A percentile compares a stretch with the other conserved stretches of the same genome.
These are phyloP conservation scores for Colletotrichum sublineola DNA, from an alignment of 2,329 filamentous ascomycete genomes.

Conservation along the genomic window DNA sequence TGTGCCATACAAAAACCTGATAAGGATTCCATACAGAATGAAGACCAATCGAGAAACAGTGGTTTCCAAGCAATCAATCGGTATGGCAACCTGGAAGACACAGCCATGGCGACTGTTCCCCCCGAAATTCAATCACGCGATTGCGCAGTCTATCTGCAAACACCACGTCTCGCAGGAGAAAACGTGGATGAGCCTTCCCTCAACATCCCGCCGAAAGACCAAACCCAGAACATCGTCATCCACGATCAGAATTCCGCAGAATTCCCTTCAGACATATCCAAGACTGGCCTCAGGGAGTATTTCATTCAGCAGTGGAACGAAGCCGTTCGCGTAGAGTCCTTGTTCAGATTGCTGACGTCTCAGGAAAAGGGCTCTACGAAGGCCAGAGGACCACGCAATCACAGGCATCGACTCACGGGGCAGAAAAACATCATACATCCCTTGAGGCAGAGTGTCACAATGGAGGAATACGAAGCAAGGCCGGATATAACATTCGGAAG, in stretches of 20 bases:
- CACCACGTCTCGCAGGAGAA: background rate
- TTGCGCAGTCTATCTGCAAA: background rate
- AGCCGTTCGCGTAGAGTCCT: background rate
- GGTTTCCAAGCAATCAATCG: too few relatives aligned
- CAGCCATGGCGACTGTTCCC: too few relatives aligned
- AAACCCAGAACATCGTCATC: background rate
- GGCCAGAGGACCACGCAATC: too few relatives aligned
- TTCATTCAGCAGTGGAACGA: background rate
- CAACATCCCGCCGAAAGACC: background rate
- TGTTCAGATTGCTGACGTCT: background rate
- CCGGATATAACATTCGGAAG: background rate
- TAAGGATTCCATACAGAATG: background rate
- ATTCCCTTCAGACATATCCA: background rate
- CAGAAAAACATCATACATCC: background rate
- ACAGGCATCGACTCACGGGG: background rate
- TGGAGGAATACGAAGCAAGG: constrained; percentile 19
- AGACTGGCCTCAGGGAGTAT: background rate
- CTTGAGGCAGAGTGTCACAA: background rate
- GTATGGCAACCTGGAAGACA: background rate
- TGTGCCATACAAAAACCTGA: background rate
- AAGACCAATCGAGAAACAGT: background rate
- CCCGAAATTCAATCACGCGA: background rate
- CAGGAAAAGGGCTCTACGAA: background rate
- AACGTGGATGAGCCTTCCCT: background rate
- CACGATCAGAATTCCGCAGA: too few relatives aligned